These are phyloP conservation scores for Daedaleopsis sinensis DNA, from an alignment of 768 basidiomycete genomes.

Conservation along the genomic window DNA sequence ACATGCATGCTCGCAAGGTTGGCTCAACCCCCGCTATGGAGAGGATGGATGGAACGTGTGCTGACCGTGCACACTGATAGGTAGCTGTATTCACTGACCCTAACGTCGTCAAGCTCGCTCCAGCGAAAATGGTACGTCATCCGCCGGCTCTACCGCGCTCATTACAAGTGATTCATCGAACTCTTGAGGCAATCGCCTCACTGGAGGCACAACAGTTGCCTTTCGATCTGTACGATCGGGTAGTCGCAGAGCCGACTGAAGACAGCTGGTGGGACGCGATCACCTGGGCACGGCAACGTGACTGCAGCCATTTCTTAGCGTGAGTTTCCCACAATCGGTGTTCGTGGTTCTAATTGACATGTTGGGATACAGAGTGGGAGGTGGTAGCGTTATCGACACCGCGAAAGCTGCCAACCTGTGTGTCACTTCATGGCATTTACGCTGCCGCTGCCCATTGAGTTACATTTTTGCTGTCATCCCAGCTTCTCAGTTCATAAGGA, in stretches of 20 bases:
- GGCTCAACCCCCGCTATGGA: conserved; percentile 3
- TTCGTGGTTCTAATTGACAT: conserved; percentile 2
- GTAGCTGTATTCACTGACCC: conserved; percentile 95
- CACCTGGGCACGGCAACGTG: conserved; percentile 79
- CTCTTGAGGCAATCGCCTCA: conserved; percentile 66
- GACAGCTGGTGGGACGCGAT: conserved; percentile 89
- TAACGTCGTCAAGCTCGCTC: conserved; percentile 76
- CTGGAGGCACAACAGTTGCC: conserved; percentile 78
- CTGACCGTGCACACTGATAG: conserved; percentile 38
- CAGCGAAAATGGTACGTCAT: conserved; percentile 71
- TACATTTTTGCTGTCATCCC: background rate
- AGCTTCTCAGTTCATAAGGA: conserved; percentile 93
- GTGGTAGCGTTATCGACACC: conserved; percentile 93
- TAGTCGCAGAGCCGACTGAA: conserved; percentile 91
- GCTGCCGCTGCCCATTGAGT: background rate
- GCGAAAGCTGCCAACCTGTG: conserved; percentile 94
- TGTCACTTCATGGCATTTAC: conserved; percentile 19
- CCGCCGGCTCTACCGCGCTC: background rate
- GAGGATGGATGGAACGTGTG: background rate
- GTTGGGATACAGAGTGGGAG: conserved; percentile 65
- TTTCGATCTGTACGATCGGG: conserved; percentile 81
- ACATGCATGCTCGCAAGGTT: conserved; percentile 89
- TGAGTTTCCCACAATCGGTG: conserved; percentile 38
- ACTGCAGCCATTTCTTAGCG: conserved; percentile 95
- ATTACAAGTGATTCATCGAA: background rate